Conservation (phyloP, 345 rosid species). For the Lagerstroemia speciosa region DNA sequence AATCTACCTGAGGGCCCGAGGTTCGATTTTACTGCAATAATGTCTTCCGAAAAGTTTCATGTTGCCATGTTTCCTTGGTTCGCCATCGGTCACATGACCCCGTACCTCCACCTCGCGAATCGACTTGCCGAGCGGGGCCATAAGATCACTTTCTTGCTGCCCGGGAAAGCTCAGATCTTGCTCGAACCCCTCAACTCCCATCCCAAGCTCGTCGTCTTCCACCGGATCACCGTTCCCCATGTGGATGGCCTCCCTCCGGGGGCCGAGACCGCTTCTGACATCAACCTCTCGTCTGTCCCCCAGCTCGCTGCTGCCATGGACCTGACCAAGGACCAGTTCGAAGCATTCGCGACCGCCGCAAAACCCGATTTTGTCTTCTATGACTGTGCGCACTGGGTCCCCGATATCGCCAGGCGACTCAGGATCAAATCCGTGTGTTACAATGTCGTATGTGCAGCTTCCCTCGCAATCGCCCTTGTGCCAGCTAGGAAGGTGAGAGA, state of each 20-base stretch:
- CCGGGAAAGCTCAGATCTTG: conserved; percentile 28
- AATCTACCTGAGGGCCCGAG: neutral
- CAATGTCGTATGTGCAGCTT: conserved; percentile 39
- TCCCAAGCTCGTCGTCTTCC: conserved; percentile 34
- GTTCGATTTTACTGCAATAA: neutral
- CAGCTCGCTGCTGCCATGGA: conserved; percentile 55
- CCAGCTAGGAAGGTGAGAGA: conserved; percentile 40
- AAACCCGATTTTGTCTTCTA: conserved; percentile 44
- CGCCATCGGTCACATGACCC: conserved; percentile 55
- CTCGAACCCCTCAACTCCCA: conserved; percentile 24
- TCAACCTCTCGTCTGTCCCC: conserved; percentile 30
- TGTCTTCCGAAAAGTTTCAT: conserved; percentile 16
- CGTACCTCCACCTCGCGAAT: conserved; percentile 51
- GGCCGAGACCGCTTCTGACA: conserved; percentile 60
- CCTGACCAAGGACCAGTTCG: conserved; percentile 44
- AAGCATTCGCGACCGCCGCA: conserved; percentile 16
- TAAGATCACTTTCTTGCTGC: conserved; percentile 36
- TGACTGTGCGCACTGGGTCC: conserved; percentile 53
- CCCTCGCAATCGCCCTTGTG: conserved; percentile 44
- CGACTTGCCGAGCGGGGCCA: conserved; percentile 43
- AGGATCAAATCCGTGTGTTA: conserved; percentile 51
- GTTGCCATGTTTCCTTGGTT: conserved; percentile 53
- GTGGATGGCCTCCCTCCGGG: conserved; percentile 64
- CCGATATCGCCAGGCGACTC: conserved; percentile 33
- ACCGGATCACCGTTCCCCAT: conserved; percentile 25